A percentile compares a stretch with the other conserved stretches of the same genome.
phyloP scores from a whole-genome alignment of 2,329 filamentous ascomycete species.

The Erysiphe pulchra region DNA sequence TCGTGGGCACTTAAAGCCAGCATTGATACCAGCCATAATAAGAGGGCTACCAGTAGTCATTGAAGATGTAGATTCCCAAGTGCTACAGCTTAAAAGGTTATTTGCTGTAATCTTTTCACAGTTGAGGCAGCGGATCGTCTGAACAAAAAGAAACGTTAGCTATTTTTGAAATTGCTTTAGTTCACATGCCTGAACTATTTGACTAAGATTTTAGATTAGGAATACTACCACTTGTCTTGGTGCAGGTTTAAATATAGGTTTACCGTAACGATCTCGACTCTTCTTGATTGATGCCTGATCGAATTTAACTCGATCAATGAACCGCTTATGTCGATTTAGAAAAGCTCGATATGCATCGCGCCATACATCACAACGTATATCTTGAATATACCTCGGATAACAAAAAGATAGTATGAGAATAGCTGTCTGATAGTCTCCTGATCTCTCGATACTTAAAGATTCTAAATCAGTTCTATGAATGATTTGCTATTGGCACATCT shows the following conservation, averaged over 20 bases:
- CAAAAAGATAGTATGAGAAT: slow-evolving; percentile 50
- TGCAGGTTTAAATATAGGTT: slow-evolving; percentile 35
- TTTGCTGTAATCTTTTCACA: slow-evolving; percentile 36
- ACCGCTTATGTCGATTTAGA: slow-evolving; percentile 45
- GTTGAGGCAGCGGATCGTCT: slow-evolving; percentile 47
- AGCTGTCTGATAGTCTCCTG: slow-evolving; percentile 55
- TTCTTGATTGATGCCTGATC: slow-evolving; percentile 50
- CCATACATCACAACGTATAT: slow-evolving; percentile 51
- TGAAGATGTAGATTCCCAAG: slow-evolving; percentile 3
- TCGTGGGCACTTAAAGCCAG: slow-evolving; percentile 37
- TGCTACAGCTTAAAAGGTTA: slow-evolving; percentile 10
- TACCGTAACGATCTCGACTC: slow-evolving; percentile 34
- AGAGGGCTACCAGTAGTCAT: slow-evolving; percentile 21
- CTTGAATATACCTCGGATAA: slow-evolving; percentile 50
- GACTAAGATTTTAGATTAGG: too few species aligned
- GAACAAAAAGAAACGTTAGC: background rate
- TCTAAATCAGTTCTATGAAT: background rate
- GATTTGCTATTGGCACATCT: too few species aligned
- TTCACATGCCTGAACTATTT: too few species aligned
- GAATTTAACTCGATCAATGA: slow-evolving; percentile 52
- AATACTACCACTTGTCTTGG: slow-evolving; percentile 30
- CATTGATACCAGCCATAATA: slow-evolving; percentile 27
- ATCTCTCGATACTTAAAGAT: slow-evolving; percentile 29
- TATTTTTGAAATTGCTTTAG: background rate
- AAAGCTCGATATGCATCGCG: slow-evolving; percentile 45